Conservation (phyloP, 192 early-diverging fungal species). For the Coemansia reversa region DNA sequence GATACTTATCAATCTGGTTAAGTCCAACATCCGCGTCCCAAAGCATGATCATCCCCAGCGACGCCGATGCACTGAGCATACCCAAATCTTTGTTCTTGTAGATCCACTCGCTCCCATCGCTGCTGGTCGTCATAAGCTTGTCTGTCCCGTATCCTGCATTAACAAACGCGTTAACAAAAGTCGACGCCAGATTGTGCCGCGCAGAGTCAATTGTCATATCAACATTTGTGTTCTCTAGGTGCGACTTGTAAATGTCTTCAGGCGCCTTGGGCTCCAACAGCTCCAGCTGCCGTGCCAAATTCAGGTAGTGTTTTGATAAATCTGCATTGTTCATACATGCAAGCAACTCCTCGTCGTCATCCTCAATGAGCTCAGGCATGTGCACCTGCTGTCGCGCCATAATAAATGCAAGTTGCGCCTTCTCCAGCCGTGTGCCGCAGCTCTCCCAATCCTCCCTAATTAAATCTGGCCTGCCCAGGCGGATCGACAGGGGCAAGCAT, state of each 20-base stretch:
- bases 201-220: slow-evolving; percentile 83
- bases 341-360: slow-evolving; percentile 77
- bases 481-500: slow-evolving; percentile 82
- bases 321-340: slow-evolving; percentile 89
- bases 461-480: slow-evolving; percentile 75
- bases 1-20: slow-evolving; percentile 91
- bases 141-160: slow-evolving; percentile 96
- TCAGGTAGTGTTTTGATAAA: slow-evolving; percentile 84
- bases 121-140: slow-evolving; percentile 73
- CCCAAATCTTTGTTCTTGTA: slow-evolving; percentile 98
- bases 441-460: slow-evolving; percentile 86
- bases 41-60: slow-evolving; percentile 86
- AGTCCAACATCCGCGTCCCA: slow-evolving; percentile 95
- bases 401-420: slow-evolving; percentile 96
- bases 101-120: slow-evolving; percentile 83
- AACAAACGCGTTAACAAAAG: slow-evolving; percentile 99
- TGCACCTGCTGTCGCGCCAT: slow-evolving; percentile 85
- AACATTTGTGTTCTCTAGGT: slow-evolving; percentile 85
- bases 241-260: slow-evolving; percentile 98
- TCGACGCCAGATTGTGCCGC: slow-evolving; percentile 92
- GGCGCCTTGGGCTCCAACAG: slow-evolving; percentile 94
- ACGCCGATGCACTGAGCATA: slow-evolving; percentile 95
- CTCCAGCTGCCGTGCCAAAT: slow-evolving; percentile 89
- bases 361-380: slow-evolving; percentile 69
- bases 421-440: slow-evolving; percentile 76